Base-by-base conservation (phyloP, 1,139 yeast genomes). In the Hansenula anomala region DNA sequence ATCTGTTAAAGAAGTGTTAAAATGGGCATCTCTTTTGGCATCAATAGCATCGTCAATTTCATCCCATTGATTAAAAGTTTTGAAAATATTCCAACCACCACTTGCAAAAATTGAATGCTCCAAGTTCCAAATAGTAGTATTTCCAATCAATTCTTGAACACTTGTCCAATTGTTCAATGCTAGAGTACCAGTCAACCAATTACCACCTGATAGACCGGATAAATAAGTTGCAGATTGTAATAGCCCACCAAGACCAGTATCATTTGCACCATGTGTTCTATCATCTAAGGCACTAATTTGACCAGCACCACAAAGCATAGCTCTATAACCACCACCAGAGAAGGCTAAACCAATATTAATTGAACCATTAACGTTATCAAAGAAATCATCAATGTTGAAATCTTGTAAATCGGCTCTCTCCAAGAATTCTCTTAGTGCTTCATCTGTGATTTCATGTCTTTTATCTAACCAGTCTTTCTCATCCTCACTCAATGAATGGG, bases 281-380 rank as follows among this genome's bases (percentile, higher is more conserved):
- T 76, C 73, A 58, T 89, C 97, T 43, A 87, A 61, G 1, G 92
- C 96, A 14, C 90, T 68, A 30, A 88, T 61, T 59, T 81, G 80
- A 30, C 97, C 96, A 2, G 95, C 96, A n/a, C 96, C 96, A 40
- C 71, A 64, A 31, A 88, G 64, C 96, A 88, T 86, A 37, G 96
- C 95, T 43, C 97, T 73, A 62, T 86, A 88, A 4, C 96, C 95
- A 53, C 97, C 97, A 30, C 97, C 97, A 6, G 92, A 79, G 55
- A 86, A 83, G 4, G 95, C 89, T 17, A 88, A 56, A 4, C 83
- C 96, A 39, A 87, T 69, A 40, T 65, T 70, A 39, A 75, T 67
- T 24, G 72, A 63, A 33, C 60, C 44, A 59, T 66, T 52, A 41
- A 64, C 60, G 59, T 65, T 52, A 41, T 65, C 61, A 50, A 83